These are phyloP conservation scores for Amanita exitialis DNA, from an alignment of 768 basidiomycete species.

Conservation along the genomic window DNA sequence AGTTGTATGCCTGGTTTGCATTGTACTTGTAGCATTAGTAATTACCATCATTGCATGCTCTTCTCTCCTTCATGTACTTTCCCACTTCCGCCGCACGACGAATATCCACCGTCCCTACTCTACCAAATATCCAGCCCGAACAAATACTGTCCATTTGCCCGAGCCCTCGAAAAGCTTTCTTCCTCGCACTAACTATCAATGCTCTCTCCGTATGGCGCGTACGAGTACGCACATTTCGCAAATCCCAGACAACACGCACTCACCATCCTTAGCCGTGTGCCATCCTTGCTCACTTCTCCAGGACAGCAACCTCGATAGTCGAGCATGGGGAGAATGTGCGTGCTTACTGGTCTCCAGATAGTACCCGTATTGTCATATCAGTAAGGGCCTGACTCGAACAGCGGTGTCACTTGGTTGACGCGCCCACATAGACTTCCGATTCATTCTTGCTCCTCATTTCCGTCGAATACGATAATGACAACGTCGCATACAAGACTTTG, in stretches of 20 bases:
- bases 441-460: slow-evolving; percentile 73
- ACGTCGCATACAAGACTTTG: slow-evolving; percentile 41
- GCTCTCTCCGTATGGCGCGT: slow-evolving; percentile 77
- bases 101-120: slow-evolving; percentile 58
- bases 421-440: slow-evolving; percentile 53
- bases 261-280: slow-evolving; percentile 47
- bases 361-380: slow-evolving; percentile 68
- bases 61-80: slow-evolving; percentile 56
- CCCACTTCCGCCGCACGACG: slow-evolving; percentile 72
- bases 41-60: background rate
- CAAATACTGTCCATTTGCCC: slow-evolving; percentile 46
- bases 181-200: slow-evolving; percentile 63
- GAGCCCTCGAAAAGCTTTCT: slow-evolving; percentile 69
- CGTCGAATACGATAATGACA: slow-evolving; percentile 44
- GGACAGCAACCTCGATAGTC: slow-evolving; percentile 65
- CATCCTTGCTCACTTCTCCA: slow-evolving; percentile 60
- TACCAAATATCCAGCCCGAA: slow-evolving; percentile 53
- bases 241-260: slow-evolving; percentile 1
- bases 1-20: slow-evolving; percentile 3
- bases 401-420: background rate
- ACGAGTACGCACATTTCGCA: slow-evolving; percentile 40
- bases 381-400: slow-evolving; percentile 28
- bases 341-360: slow-evolving; percentile 79
- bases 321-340: slow-evolving; percentile 78
- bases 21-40: slow-evolving; percentile 6